Evolutionary conservation across 2,329 filamentous ascomycete species (phyloP).

Genomic region (Trichoderma sp.): DNA sequence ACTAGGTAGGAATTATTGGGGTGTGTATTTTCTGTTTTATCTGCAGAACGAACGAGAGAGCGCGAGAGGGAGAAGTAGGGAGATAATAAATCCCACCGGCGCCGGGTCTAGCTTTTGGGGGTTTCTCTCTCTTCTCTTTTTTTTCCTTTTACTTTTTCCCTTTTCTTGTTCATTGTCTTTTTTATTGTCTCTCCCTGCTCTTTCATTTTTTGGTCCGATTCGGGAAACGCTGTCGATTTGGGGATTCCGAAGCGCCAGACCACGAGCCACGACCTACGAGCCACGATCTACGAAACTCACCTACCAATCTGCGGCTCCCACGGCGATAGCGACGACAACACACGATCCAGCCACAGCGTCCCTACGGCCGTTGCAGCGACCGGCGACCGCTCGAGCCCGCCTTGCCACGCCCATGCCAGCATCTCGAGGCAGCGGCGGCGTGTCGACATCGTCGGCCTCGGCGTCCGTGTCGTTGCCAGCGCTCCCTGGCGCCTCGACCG

Average conservation of each 20-base stretch:
- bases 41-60: not conserved
- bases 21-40: not conserved
- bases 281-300: not conserved
- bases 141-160: not conserved
- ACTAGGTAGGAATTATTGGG: not conserved
- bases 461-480: constrained; percentile 26
- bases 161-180: not conserved
- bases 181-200: not conserved
- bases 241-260: not conserved
- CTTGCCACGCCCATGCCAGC: constrained; percentile 25
- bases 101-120: not conserved
- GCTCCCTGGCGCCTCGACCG: constrained; percentile 15
- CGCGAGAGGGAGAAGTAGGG: not conserved
- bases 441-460: constrained; percentile 26
- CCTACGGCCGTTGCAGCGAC: constrained; percentile 11
- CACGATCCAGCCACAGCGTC: not conserved
- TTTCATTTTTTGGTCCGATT: not conserved
- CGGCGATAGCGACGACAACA: not conserved
- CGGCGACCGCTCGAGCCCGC: constrained; percentile 3
- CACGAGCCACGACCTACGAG: not conserved
- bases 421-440: constrained; percentile 24
- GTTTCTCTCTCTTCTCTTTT: not conserved
- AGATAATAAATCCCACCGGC: constrained; percentile 10
- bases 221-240: not conserved
- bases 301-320: not conserved